phyloP scores from a whole-genome alignment of 164 flowering plant genomes.

The Chimonanthus praecox region DNA sequence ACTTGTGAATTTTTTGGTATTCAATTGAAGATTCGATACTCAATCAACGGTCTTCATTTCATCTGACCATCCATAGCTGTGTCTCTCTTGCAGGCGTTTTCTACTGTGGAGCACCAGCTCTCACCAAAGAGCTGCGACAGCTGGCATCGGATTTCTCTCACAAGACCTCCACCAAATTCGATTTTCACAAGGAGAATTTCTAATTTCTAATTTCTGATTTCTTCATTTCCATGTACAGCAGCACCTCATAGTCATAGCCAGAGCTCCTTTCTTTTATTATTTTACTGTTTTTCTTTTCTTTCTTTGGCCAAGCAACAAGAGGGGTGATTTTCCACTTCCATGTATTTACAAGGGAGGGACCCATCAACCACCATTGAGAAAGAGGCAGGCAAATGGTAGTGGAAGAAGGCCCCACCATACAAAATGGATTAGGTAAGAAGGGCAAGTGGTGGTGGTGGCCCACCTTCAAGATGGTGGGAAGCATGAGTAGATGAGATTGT shows the following conservation, averaged over 20 bases:
- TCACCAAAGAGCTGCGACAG: constrained; percentile 34
- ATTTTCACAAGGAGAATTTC: constrained; percentile 52
- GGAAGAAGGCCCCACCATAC: not conserved
- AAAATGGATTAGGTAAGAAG: not conserved
- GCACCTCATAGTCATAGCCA: not conserved
- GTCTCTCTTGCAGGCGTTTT: constrained; percentile 29
- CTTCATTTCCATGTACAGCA: not conserved
- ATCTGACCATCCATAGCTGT: not conserved
- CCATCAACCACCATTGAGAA: not conserved
- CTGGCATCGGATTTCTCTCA: constrained; percentile 45
- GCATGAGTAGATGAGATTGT: not conserved
- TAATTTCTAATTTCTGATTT: constrained; percentile 5
- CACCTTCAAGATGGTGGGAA: not conserved
- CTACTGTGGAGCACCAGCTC: constrained; percentile 47
- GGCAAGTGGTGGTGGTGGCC: not conserved
- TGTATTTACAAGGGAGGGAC: not conserved
- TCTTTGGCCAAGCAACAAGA: not conserved
- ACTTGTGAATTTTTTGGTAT: no score
- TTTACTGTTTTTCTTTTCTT: not conserved
- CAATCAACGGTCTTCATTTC: not conserved
- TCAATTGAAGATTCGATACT: no score
- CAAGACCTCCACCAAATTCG: constrained; percentile 46
- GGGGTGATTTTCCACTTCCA: not conserved
- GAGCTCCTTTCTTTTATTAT: constrained; percentile 1
- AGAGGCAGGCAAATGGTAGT: not conserved